Base-by-base conservation (phyloP, 345 rosid species). In the Hibiscus trionum region DNA sequence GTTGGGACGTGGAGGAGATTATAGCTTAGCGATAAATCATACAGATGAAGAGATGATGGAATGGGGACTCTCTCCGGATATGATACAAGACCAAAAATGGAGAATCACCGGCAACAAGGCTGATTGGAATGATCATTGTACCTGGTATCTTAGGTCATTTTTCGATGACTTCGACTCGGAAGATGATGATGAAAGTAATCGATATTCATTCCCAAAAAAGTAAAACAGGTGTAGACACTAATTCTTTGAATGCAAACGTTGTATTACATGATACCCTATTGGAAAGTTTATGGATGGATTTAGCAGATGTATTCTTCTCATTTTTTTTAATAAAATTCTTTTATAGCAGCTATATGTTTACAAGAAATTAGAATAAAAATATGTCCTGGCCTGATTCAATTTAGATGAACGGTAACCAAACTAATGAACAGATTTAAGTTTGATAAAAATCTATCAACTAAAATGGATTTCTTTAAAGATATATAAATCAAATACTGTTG, bases 81-180 rank as follows among this genome's bases (percentile, higher is more conserved):
- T 90, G 98, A 88, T 95, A 11, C 85, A 82, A 9, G 96, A 92
- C 76, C 98, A 92, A 71, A 90, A 90, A 72, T 89, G 91, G 93
- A 84, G 98, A 49, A 74, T 83, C n/a, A 21, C 37, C 19, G 93
- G 91, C 9, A 61, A 57, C 26, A 88, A 58, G 76, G 86, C 93
- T 15, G 84, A 84, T 8, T 92, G 93, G 97, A 89, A 88, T 60
- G 93, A 90, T 4, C 86, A 63, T 11, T 90, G 91, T 72, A 68
- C 88, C 39, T 90, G 92, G 88, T 88, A 83, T 70, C 87, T 89
- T 2, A 83, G 79, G 53, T 83, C 73, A 9, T 89, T 90, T 73
- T 95, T 95, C 15, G 90, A 76, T 46, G 16, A 79, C n/a, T 35
- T 75, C 0, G 89, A 85, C 72, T 76, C 81, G 4, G 86, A 64